Evolutionary conservation across 1,139 yeast genomes (phyloP).

Genomic region (Kodamaea arcana): DNA sequence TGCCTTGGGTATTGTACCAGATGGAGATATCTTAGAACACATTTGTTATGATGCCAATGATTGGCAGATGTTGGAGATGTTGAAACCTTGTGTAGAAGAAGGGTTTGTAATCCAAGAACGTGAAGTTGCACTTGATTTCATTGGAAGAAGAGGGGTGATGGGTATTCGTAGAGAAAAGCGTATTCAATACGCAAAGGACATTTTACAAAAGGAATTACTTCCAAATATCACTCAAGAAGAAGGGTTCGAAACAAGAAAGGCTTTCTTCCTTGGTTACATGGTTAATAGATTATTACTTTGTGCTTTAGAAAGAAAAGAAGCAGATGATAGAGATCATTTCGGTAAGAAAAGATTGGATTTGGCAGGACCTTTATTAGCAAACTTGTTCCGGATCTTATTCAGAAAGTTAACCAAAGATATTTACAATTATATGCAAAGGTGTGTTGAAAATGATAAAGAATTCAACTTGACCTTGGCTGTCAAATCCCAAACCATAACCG

Average conservation of each 20-base stretch:
- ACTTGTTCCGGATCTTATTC: slow-evolving; percentile 89
- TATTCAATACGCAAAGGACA: slow-evolving; percentile 95
- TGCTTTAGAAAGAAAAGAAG: slow-evolving; percentile 96
- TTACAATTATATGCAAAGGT: slow-evolving; percentile 97
- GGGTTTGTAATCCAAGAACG: slow-evolving; percentile 97
- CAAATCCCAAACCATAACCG: slow-evolving; percentile 93
- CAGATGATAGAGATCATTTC: slow-evolving; percentile 98
- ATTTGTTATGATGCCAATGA: slow-evolving; percentile 96
- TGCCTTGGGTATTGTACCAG: slow-evolving; percentile 98
- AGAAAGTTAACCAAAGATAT: slow-evolving; percentile 92
- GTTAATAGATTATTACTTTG: slow-evolving; percentile 89
- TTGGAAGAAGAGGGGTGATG: slow-evolving; percentile 95
- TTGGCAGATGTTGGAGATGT: slow-evolving; percentile 99
- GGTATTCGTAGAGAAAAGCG: slow-evolving; percentile 98
- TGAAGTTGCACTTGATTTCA: slow-evolving; percentile 95
- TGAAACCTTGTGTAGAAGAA: slow-evolving; percentile 98
- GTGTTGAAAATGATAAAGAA: slow-evolving; percentile 96
- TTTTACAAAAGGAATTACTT: slow-evolving; percentile 88
- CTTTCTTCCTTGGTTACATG: slow-evolving; percentile 96
- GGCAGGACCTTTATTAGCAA: slow-evolving; percentile 96
- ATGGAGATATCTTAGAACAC: slow-evolving; percentile 97
- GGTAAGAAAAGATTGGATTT: slow-evolving; percentile 97
- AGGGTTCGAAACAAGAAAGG: slow-evolving; percentile 95
- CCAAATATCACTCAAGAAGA: slow-evolving; percentile 98
- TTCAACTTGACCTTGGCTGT: slow-evolving; percentile 95